Base-by-base conservation (phyloP, 192 early-diverging fungal genomes). In the Mycoemilia scoparia region DNA sequence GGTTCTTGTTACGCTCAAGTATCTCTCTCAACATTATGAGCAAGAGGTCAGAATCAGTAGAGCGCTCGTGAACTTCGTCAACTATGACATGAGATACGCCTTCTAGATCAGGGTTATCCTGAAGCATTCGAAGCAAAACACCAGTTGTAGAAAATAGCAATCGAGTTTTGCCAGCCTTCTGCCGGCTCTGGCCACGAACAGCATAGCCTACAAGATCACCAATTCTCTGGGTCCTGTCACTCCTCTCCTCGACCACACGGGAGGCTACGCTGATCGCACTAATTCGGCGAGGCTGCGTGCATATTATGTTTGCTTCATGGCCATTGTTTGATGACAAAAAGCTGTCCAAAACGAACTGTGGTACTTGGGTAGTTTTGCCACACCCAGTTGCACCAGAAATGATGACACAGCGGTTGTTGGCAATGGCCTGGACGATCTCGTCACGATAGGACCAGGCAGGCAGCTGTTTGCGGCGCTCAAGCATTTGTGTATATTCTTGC, bases 271-370 rank as follows among this genome's bases (percentile, higher is more conserved):
- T 64, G 17, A 73, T 66, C 7, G 77, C 74, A 32, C 71, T 71
- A 46, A 95, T 78, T 7, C 87, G 67, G 12, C 90, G 60, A 5
- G 90, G 90, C 51, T 95, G 90, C 7, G 90, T 95, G 43, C 86
- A 83, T 1, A 87, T 65, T 27, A 93, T 79, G 37, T 64, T 40
- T 60, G 51, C 61, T 10, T 57, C 36, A 23, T 38, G 24, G 13
- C 60, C 51, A 6, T 32, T 23, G 2, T 15, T 19, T 60, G 45
- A 10, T 22, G 28, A 32, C 25, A 86, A 71, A 7, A 73, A 74
- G 8, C 57, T 64, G 32, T 81, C 76, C 14, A 95, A 49, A 20
- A 95, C 59, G 36, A 82, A 88, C 49, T 91, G 85, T 10, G 87
- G 87, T 5, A 91, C 70, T 51, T 85, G 82, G 5, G 73, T 82